These are phyloP conservation scores for Penicillium egyptiacum DNA, from an alignment of 495 filamentous ascomycete genomes.

Conservation along the genomic window DNA sequence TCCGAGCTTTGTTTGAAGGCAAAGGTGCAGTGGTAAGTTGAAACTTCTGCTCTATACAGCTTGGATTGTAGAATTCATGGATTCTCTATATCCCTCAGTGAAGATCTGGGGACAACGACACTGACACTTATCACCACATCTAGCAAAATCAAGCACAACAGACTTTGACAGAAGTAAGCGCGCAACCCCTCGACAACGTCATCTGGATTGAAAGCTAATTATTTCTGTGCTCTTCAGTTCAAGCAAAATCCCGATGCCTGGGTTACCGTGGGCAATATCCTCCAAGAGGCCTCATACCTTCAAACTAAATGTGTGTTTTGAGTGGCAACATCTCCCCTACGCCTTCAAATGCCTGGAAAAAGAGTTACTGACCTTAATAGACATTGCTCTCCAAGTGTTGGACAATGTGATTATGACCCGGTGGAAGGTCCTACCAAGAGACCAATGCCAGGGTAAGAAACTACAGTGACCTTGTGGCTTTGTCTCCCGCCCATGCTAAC, in stretches of 20 bases:
- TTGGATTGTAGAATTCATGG: not conserved
- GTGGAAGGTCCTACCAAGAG: constrained; percentile 95
- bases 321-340: not conserved
- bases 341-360: not conserved
- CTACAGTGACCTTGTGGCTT: not conserved
- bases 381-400: constrained; percentile 91
- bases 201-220: not conserved
- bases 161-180: constrained; percentile 84
- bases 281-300: constrained; percentile 82
- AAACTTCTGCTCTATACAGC: not conserved
- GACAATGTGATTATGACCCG: constrained; percentile 98
- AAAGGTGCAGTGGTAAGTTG: constrained; percentile 80
- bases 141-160: constrained; percentile 98
- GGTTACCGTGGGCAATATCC: constrained; percentile 93
- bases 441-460: constrained; percentile 80
- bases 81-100: not conserved
- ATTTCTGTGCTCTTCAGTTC: constrained; percentile 59
- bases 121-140: constrained; percentile 28
- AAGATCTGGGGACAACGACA: not conserved
- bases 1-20: constrained; percentile 95
- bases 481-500: not conserved
- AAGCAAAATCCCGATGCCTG: constrained; percentile 98
- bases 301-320: constrained; percentile 87
- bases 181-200: not conserved
- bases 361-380: constrained; percentile 56